phyloP scores from a whole-genome alignment of 768 basidiomycete species.

The Kwoniella pini region DNA sequence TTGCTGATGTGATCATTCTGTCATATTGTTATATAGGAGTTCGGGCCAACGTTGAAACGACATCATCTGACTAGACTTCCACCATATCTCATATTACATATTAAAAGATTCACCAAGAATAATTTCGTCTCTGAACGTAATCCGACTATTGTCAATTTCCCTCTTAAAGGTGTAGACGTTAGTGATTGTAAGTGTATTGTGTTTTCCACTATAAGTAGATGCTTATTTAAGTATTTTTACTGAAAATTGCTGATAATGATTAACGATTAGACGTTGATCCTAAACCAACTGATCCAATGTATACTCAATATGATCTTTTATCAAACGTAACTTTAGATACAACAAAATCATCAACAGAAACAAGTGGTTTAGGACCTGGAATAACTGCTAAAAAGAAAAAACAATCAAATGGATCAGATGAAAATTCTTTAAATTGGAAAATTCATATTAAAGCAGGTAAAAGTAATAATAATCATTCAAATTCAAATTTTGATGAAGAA shows the following conservation, averaged over 20 bases:
- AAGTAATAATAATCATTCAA: slow-evolving; percentile 12
- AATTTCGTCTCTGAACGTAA: slow-evolving; percentile 98
- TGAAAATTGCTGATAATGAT: too few species aligned
- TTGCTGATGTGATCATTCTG: too few species aligned
- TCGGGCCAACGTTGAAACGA: slow-evolving; percentile 72
- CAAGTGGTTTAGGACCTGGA: slow-evolving; percentile 43
- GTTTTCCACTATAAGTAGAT: neutral
- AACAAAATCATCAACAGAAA: slow-evolving; percentile 86
- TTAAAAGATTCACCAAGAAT: slow-evolving; percentile 96
- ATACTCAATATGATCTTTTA: slow-evolving; percentile 86
- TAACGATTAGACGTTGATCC: slow-evolving; percentile 71
- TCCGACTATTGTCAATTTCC: slow-evolving; percentile 97
- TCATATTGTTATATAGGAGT: slow-evolving; percentile 63
- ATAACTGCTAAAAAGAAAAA: slow-evolving; percentile 35
- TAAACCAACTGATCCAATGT: slow-evolving; percentile 59
- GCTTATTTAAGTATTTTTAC: too few species aligned
- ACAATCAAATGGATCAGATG: slow-evolving; percentile 59
- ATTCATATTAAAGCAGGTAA: slow-evolving; percentile 58
- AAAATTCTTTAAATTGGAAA: slow-evolving; percentile 90
- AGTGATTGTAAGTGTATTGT: slow-evolving; percentile 70
- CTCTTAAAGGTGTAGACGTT: slow-evolving; percentile 88
- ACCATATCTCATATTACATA: slow-evolving; percentile 88
- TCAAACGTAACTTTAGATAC: slow-evolving; percentile 95
- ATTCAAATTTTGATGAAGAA: slow-evolving; percentile 64
- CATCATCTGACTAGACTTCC: slow-evolving; percentile 89